These are phyloP conservation scores for Tylopilus sp. DNA, from an alignment of 768 basidiomycete species.

Conservation along the genomic window DNA sequence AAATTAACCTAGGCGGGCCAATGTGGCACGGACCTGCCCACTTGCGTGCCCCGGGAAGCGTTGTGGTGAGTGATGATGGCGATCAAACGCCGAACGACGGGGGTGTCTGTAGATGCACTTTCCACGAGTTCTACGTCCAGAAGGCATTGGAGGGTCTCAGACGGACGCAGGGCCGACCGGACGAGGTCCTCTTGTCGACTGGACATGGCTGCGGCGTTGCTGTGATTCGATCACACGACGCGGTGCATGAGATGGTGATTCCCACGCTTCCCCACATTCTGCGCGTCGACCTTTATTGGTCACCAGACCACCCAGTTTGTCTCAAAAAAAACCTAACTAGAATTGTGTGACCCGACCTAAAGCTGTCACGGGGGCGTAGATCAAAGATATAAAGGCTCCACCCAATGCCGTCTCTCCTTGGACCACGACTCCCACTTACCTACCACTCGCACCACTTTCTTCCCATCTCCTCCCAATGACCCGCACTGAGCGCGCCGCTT, in stretches of 20 bases:
- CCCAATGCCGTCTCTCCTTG: neutral
- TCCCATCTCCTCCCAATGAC: conserved; percentile 48
- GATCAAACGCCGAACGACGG: conserved; percentile 21
- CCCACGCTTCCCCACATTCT: conserved; percentile 30
- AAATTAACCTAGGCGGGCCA: neutral
- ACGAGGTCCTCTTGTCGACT: conserved; percentile 12
- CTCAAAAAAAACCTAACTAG: neutral
- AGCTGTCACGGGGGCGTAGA: neutral
- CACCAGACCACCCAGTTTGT: neutral
- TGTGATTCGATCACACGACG: neutral
- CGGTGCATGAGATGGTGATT: conserved; percentile 10
- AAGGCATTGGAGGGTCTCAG: conserved; percentile 45
- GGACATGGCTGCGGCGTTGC: conserved; percentile 3
- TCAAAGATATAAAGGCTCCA: neutral
- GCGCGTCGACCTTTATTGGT: neutral
- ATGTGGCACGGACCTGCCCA: conserved; percentile 48
- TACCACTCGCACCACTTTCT: neutral
- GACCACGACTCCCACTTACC: neutral
- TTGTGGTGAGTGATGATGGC: conserved; percentile 50
- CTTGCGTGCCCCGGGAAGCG: conserved; percentile 41
- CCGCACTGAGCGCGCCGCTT: conserved; percentile 70
- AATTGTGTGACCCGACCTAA: neutral
- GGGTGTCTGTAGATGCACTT: neutral
- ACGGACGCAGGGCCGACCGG: conserved; percentile 31
- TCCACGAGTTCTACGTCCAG: conserved; percentile 36